Evolutionary conservation across 2,329 filamentous ascomycete genomes (phyloP), one percentile per base, ranked within the genome.

Genomic region (Aspergillus tamarii): DNA sequence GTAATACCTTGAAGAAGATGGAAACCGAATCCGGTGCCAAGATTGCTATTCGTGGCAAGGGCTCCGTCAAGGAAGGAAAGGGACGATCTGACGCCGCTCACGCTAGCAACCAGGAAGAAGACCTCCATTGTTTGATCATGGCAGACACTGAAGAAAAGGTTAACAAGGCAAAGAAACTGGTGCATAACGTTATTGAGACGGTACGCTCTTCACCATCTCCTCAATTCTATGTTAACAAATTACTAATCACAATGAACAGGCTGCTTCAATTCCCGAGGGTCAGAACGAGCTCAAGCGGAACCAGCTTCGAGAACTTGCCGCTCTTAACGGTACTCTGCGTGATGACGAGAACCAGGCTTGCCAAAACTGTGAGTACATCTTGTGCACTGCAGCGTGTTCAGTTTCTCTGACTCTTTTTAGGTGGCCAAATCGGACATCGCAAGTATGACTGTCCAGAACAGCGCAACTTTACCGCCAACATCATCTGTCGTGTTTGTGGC

Each of bases 1-100:
- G 95, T 83, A 99, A 99, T 81, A 99, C 95, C 72, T 84, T 99
- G 78, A 99, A 99, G 85, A 99, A 97, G 82, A 99, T 99, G 95
- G 95, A 99, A 81, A 88, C 90, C 76, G 94, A 99, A 83, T 99
- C 95, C 62, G 90, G 90, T 68, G 95, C 95, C 79, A 99, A 99
- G 82, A 99, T 99, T 84, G 95, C 95, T 72, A 99, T 99, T 78
- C 94, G 95, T 82, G 95, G 95, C 84, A 99, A 99, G 83, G 95
- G 95, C 78, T 99, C 95, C 74, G 95, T 99, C 79, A 99, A 99
- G 83, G 95, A 99, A 87, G 95, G 95, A 84, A 99, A 99, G 81
- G 95, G 95, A 72, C 93, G 95, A 72, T 98, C 95, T 84, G 95
- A 99, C 81, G 95, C 95, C 74, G 95, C 95, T 83, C 95, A 99